Conservation (phyloP, 2,329 filamentous ascomycete genomes). For the Ceratocystis harringtonii region DNA sequence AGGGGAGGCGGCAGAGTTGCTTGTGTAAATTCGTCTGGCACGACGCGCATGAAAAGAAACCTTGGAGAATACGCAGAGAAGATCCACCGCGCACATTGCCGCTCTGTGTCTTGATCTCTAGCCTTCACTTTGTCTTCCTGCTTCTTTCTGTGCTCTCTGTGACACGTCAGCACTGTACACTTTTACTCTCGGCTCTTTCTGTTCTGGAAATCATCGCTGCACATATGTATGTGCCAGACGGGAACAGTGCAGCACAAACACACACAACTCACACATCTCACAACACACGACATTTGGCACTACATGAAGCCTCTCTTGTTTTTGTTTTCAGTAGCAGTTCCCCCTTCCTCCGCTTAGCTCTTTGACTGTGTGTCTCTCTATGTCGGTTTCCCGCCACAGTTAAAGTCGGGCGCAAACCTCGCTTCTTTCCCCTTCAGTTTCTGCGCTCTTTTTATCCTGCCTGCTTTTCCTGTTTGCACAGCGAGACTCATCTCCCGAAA, state of each 20-base stretch:
- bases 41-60: not conserved
- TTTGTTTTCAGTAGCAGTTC: not conserved
- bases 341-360: not conserved
- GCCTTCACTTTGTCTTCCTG: not conserved
- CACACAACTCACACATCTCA: not conserved
- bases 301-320: not conserved
- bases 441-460: constrained; percentile 13
- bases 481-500: not conserved
- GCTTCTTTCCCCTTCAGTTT: not conserved
- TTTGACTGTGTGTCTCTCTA: not conserved
- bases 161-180: not conserved
- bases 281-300: not conserved
- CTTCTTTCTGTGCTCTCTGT: not conserved
- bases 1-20: not conserved
- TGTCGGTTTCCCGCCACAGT: not conserved
- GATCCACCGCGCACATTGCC: not conserved
- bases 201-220: not conserved
- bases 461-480: constrained; percentile 21
- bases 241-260: not conserved
- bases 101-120: not conserved
- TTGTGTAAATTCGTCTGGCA: not conserved
- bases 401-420: not conserved
- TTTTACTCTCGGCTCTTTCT: not conserved
- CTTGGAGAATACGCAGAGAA: not conserved
- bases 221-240: not conserved